A percentile compares a stretch with the other conserved stretches of the same genome.
phyloP scores from a whole-genome alignment of 345 rosid species.

The Cardamine occulta region DNA sequence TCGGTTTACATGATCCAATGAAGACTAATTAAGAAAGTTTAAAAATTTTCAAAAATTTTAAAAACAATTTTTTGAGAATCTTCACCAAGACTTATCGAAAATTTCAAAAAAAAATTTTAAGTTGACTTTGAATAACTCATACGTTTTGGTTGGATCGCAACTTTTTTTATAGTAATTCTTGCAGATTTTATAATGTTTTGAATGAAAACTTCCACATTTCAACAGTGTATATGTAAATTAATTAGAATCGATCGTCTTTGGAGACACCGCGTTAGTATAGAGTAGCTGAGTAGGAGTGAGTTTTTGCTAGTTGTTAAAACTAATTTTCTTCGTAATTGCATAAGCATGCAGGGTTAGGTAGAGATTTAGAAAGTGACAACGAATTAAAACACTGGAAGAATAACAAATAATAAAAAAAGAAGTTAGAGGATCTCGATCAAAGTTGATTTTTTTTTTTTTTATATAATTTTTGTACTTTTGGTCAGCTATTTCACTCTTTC shows the following conservation, averaged over 20 bases:
- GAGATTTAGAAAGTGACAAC: background rate
- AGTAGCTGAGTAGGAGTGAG: background rate
- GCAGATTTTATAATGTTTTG: background rate
- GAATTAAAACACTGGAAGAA: background rate
- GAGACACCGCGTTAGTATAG: conserved; percentile 30
- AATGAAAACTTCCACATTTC: background rate
- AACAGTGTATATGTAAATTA: background rate
- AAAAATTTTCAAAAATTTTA: background rate
- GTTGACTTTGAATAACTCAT: background rate
- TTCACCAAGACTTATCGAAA: background rate
- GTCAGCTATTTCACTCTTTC: conserved; percentile 31
- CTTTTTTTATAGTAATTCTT: background rate
- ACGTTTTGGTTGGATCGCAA: background rate
- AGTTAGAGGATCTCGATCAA: background rate
- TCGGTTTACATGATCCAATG: no score
- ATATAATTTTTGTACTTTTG: background rate
- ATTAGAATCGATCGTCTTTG: conserved; percentile 13
- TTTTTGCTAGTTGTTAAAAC: background rate
- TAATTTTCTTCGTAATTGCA: conserved; percentile 1
- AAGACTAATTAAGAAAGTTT: no score
- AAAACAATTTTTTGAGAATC: background rate
- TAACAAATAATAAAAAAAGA: background rate
- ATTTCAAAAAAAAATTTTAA: background rate
- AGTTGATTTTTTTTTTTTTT: background rate
- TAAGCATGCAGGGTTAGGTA: conserved; percentile 31